Base-by-base conservation (phyloP, 805 yeast genomes). In the Candida wancherniae region DNA sequence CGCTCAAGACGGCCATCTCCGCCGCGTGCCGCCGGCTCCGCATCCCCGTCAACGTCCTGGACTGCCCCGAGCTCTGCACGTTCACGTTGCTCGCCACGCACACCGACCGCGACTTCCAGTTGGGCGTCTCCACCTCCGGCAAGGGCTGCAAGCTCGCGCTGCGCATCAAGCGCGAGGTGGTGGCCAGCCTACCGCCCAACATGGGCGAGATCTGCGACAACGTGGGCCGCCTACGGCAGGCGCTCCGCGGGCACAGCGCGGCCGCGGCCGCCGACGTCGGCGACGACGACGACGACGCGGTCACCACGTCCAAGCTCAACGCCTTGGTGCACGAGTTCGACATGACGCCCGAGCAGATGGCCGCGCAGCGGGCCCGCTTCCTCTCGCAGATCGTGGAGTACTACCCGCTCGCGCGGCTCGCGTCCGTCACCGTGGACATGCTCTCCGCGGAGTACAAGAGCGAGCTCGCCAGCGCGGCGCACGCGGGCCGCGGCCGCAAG, bases 361-460 rank as follows among this genome's bases (percentile, higher is more conserved):
- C 70, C 39, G 50, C 66, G 20, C 77, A 77, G 47, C 67, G 92
- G 45, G 68, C 85, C 16, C 69, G 94, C 48, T 90, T 95, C 94
- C 61, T 88, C 32, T 74, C 87, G 3, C 97, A 88, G 50, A 74
- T 87, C 31, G 90, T 90, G 30, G 97, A 88, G 48, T 88, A 90
- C 54, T 88, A 75, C 48, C 97, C 97, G 3, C 63, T 88, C 25
- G 60, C 64, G 6, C 70, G 74, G 45, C 65, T 88, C 22, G 78
- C 80, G 1, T 63, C 66, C 2, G 49, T 88, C 1, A 69, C 80
- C 1, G 55, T 83, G 11, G 73, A 73, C 10, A 82, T 80, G 42
- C 63, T 84, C 31, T 55, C 73, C 2, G 54, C 56, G 10, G 69
- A 61, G 9, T 73, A 69, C 42, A 21, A 13, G 7, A 19, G n/a